Conservation (phyloP, 2,329 filamentous ascomycete species). For the Thielaviopsis ethacetica region DNA sequence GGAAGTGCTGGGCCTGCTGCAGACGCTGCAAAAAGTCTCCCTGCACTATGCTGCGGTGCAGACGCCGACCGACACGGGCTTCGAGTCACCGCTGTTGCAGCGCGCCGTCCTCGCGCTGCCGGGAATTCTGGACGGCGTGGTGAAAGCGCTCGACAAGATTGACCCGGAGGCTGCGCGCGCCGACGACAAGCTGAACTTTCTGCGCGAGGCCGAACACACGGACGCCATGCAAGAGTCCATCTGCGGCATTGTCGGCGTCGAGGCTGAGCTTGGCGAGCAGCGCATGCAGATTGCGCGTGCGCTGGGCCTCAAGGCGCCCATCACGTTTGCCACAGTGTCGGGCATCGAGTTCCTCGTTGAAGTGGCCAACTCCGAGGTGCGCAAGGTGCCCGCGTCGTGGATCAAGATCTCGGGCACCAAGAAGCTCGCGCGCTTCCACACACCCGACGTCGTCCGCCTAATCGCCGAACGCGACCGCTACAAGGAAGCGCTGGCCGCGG, state of each 20-base stretch:
- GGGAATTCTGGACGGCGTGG: constrained; percentile 54
- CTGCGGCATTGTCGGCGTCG: constrained; percentile 76
- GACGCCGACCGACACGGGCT: constrained; percentile 49
- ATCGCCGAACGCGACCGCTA: constrained; percentile 83
- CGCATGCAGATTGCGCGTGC: constrained; percentile 53
- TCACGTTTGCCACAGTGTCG: constrained; percentile 67
- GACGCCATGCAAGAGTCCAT: constrained; percentile 83
- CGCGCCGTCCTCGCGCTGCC: constrained; percentile 62
- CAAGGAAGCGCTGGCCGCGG: constrained; percentile 80
- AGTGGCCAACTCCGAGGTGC: constrained; percentile 66
- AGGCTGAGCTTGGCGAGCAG: constrained; percentile 73
- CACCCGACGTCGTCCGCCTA: constrained; percentile 71
- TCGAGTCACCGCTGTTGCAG: constrained; percentile 51
- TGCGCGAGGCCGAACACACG: constrained; percentile 72
- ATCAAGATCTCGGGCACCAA: constrained; percentile 90
- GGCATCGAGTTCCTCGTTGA: constrained; percentile 94
- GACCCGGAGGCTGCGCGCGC: constrained; percentile 66
- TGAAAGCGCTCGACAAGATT: constrained; percentile 66
- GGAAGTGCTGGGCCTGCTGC: constrained; percentile 70
- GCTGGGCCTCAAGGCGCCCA: constrained; percentile 50
- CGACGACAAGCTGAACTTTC: constrained; percentile 91
- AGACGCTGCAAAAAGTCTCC: constrained; percentile 69
- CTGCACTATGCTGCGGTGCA: constrained; percentile 58
- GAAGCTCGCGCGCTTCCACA: constrained; percentile 81
- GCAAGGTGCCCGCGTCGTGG: constrained; percentile 86